Evolutionary conservation across 805 yeast species (phyloP).

Genomic region (Candida ovalis): DNA sequence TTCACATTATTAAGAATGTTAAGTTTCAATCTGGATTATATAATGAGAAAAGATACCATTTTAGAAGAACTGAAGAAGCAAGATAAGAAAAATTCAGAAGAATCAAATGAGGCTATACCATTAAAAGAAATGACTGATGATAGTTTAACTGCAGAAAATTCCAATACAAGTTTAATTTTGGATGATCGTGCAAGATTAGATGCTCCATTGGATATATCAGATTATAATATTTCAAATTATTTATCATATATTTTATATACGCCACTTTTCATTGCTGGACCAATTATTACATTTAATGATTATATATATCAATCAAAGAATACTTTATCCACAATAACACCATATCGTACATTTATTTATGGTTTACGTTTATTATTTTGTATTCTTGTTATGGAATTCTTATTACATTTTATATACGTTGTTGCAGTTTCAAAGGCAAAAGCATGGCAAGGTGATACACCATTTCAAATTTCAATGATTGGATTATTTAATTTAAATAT

Average conservation of each 20-base stretch:
- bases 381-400: conserved; percentile 80
- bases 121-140: neutral
- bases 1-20: conserved; percentile 81
- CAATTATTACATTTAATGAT: conserved; percentile 89
- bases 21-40: conserved; percentile 77
- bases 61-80: conserved; percentile 11
- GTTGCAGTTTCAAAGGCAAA: conserved; percentile 87
- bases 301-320: conserved; percentile 68
- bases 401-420: conserved; percentile 85
- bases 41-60: conserved; percentile 35
- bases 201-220: conserved; percentile 56
- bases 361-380: conserved; percentile 69
- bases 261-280: conserved; percentile 94
- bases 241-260: conserved; percentile 77
- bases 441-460: conserved; percentile 87
- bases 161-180: too few species aligned
- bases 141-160: neutral
- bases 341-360: conserved; percentile 52
- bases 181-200: conserved; percentile 62
- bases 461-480: conserved; percentile 92
- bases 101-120: conserved; percentile 7
- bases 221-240: conserved; percentile 63
- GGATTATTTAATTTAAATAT: conserved; percentile 86
- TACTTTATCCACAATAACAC: conserved; percentile 56
- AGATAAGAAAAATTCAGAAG: conserved; percentile 10